Evolutionary conservation across 2,329 filamentous ascomycete species (phyloP), one percentile per base, ranked within the genome.

Genomic region (Fragosphaeria purpurea): DNA sequence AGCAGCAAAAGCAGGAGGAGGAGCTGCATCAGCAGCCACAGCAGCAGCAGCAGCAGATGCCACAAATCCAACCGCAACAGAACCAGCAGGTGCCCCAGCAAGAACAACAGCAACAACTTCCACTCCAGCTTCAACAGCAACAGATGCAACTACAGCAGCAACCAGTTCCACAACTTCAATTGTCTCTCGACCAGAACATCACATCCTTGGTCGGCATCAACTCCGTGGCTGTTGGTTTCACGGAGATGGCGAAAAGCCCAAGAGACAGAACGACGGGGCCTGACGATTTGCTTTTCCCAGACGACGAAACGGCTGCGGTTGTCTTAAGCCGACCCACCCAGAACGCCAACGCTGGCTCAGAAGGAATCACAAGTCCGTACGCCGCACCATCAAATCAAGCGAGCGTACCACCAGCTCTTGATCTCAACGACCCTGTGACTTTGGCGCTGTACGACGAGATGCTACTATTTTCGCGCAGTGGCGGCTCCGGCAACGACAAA

Each of bases 401-500:
- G 22, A 22, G 22, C 22, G 22, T 3, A 22, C 41, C 41, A 4
- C 35, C 42, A 13, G 37, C 38, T 8, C 39, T 55, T 1, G 50
- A 58, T 13, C 48, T 58, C 12, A 58, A 58, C 37, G 53, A 58
- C 34, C 56, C 54, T 7, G 35, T 55, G 5, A 59, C 59, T 0
- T 55, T 55, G 5, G 53, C 58, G 11, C 57, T 53, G 37, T 63
- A 51, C 54, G 58, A 50, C 43, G 57, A 63, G 48, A 49, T 63
- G 35, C 58, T 61, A 10, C 53, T 63, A 13, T 56, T 63, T 11
- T 56, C 59, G 4, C 51, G 53, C 35, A 46, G 53, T 42, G 56
- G 57, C 41, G 54, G 53, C 11, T 54, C 52, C 41, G 53, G 48
- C 1, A 52, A 57, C 5, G 56, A 59, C 43, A 59, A 60, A 52